Conservation (phyloP, 345 rosid species). For the Erysimum cheiranthoides region DNA sequence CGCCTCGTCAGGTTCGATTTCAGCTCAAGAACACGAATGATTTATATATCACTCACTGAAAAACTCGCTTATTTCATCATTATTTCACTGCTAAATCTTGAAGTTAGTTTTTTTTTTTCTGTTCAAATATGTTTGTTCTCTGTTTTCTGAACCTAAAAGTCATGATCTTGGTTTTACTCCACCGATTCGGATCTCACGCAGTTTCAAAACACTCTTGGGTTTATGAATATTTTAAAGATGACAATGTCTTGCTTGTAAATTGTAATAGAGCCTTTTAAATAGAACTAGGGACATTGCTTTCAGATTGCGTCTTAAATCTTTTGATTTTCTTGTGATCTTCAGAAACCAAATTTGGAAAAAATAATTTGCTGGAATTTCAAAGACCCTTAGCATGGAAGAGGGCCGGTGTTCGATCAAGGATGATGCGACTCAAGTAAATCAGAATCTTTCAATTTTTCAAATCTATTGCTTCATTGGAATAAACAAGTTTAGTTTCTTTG, state of each 20-base stretch:
- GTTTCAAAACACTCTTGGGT: slow-evolving; percentile 1
- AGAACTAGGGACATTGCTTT: neutral
- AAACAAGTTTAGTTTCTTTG: neutral
- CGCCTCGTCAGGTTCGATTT: slow-evolving; percentile 10
- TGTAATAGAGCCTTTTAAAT: neutral
- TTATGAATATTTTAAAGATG: neutral
- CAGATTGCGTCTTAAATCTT: slow-evolving; percentile 5
- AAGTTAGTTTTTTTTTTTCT: neutral
- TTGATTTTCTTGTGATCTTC: slow-evolving; percentile 10
- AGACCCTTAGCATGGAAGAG: slow-evolving; percentile 47
- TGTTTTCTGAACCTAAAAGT: neutral
- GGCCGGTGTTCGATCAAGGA: slow-evolving; percentile 54
- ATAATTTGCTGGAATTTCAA: neutral
- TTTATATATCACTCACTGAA: neutral
- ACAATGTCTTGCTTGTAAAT: neutral
- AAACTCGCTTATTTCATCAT: slow-evolving; percentile 9
- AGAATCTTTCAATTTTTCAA: neutral
- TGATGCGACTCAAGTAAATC: slow-evolving; percentile 61
- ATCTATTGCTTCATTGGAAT: neutral
- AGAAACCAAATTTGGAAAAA: neutral
- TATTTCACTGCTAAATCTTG: neutral
- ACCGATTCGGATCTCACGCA: neutral
- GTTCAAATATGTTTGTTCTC: slow-evolving; percentile 5
- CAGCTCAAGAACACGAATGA: slow-evolving; percentile 21
- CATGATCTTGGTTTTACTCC: neutral